These are phyloP conservation scores for Dioscorea alata DNA, from an alignment of 106 monocot genomes.

Conservation along the genomic window DNA sequence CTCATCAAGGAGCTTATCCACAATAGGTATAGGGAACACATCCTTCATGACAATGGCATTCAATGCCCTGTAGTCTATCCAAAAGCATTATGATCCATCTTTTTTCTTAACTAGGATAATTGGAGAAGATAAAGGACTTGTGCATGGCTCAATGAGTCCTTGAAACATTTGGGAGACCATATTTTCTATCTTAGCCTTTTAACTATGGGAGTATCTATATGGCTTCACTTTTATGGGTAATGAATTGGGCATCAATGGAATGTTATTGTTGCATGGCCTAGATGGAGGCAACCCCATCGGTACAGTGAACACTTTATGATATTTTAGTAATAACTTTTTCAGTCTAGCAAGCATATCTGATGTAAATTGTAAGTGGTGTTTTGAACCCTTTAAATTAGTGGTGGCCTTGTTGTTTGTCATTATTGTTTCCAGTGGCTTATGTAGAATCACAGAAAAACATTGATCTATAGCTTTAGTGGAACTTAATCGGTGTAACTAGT, in stretches of 20 bases:
- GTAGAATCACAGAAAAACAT: too few species aligned
- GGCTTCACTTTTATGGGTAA: background rate
- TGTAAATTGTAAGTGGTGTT: too few species aligned
- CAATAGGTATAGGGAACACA: background rate
- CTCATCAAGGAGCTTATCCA: conserved; percentile 1
- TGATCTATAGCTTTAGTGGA: too few species aligned
- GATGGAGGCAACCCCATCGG: background rate
- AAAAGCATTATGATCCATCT: conserved; percentile 1
- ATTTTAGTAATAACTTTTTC: too few species aligned
- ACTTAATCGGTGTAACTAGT: too few species aligned
- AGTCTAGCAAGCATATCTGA: too few species aligned
- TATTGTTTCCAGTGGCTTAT: too few species aligned
- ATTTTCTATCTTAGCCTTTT: background rate
- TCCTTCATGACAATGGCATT: background rate
- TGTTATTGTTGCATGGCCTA: background rate
- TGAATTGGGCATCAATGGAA: background rate
- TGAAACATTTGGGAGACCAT: background rate
- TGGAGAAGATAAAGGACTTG: background rate
- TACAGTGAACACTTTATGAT: background rate
- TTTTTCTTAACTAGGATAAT: conserved; percentile 6
- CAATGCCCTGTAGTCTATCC: background rate
- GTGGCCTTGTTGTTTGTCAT: too few species aligned
- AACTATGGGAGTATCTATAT: background rate
- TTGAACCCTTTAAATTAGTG: too few species aligned
- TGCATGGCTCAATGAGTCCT: background rate